Evolutionary conservation across 2,329 filamentous ascomycete species (phyloP).

Genomic region (Curvularia lunata): DNA sequence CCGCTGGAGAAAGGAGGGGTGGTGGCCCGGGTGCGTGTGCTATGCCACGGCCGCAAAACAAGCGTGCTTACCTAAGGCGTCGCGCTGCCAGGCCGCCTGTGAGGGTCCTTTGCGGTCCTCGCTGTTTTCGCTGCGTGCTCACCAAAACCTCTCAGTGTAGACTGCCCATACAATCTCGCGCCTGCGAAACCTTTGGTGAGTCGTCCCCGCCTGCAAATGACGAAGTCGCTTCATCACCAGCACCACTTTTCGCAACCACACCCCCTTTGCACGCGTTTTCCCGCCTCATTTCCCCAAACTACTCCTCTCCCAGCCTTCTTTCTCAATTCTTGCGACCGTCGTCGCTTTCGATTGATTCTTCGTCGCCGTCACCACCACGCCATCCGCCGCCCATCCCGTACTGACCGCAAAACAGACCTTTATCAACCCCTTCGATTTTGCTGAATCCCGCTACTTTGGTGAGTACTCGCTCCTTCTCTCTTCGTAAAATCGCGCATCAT

Average conservation of each 20-base stretch:
- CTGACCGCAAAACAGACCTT: slow-evolving; percentile 44
- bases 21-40: slow-evolving; percentile 20
- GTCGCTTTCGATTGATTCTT: slow-evolving; percentile 41
- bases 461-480: slow-evolving; percentile 36
- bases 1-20: slow-evolving; percentile 20
- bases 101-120: slow-evolving; percentile 12
- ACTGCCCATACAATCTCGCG: slow-evolving; percentile 32
- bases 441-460: slow-evolving; percentile 31
- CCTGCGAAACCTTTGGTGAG: slow-evolving; percentile 42
- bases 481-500: slow-evolving; percentile 36
- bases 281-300: slow-evolving; percentile 37
- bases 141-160: slow-evolving; percentile 12
- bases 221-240: slow-evolving; percentile 24
- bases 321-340: slow-evolving; percentile 35
- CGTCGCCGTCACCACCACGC: slow-evolving; percentile 35
- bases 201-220: slow-evolving; percentile 40
- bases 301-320: slow-evolving; percentile 34
- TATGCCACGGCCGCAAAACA: slow-evolving; percentile 22
- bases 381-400: slow-evolving; percentile 24
- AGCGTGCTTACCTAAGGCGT: slow-evolving; percentile 17
- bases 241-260: slow-evolving; percentile 36
- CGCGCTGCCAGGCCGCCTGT: slow-evolving; percentile 7
- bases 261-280: slow-evolving; percentile 44
- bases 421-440: slow-evolving; percentile 29
- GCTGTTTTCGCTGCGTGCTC: slow-evolving; percentile 12